Conservation (phyloP, 176 grass and related monocot species). For the Oryza glaberrima region DNA sequence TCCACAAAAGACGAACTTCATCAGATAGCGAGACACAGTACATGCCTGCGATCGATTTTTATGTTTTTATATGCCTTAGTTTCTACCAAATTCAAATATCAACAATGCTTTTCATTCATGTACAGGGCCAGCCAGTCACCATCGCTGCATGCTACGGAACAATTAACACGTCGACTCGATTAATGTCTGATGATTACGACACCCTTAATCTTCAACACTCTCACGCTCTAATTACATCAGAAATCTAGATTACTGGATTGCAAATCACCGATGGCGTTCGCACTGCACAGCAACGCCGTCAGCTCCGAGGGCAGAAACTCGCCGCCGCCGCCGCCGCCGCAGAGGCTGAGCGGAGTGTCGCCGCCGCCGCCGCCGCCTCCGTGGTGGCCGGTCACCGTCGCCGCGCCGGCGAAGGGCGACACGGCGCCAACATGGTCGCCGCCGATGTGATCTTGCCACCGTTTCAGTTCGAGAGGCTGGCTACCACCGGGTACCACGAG, state of each 20-base stretch:
- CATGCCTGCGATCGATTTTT: neutral
- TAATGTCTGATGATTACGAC: neutral
- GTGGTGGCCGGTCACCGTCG: neutral
- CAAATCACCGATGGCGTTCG: neutral
- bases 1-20: neutral
- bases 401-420: neutral
- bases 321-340: neutral
- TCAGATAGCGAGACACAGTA: neutral
- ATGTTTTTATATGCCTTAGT: neutral
- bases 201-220: neutral
- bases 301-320: neutral
- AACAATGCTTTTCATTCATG: neutral
- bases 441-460: neutral
- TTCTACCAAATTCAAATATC: neutral
- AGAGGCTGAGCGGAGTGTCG: neutral
- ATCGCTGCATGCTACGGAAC: neutral
- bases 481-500: neutral
- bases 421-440: neutral
- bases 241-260: neutral
- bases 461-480: neutral
- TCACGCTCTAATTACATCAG: neutral
- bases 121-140: neutral
- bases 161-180: neutral
- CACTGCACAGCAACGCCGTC: neutral
- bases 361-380: neutral